Evolutionary conservation across 805 yeast species (phyloP), one percentile per base, ranked within the genome.

Genomic region (Wickerhamiella allomyrinae): DNA sequence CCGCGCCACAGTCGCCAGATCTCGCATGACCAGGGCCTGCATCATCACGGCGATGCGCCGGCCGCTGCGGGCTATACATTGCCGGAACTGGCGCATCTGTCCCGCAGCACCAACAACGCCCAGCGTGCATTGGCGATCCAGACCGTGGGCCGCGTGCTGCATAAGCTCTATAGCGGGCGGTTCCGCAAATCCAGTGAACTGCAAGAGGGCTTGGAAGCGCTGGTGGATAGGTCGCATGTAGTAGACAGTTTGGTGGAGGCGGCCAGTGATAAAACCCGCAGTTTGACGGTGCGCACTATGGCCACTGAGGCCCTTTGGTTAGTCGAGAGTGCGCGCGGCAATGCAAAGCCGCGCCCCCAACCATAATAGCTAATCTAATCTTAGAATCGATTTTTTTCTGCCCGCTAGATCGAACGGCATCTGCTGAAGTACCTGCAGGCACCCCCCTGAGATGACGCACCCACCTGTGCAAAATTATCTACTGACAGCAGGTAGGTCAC

Each of bases 61-160:
- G 76, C 77, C 36, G 66, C 87, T 41, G 94, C 97, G 0, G 99
- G 99, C 0, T 91, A 91, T 58, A 87, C 96, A 0, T 57, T 91
- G 20, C 67, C 74, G 0, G 99, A 91, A 57, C 66, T 91, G 40
- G 79, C 80, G 1, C 91, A 80, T 50, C 68, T 84, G 38, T 64
- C 86, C 4, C 68, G 95, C 48, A 83, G 95, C 2, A 73, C 79
- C 1, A 74, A 79, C 42, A 75, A 93, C 1, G 77, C 93, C 0
- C 99, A 91, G 61, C 67, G 96, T 37, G 76, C 91, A 46, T 70
- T 91, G 10, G 85, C 95, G 7, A 77, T 87, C 25, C 83, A 82
- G 56, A 82, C 91, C 7, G 52, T 86, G 34, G 99, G 99, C 3
- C 69, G 98, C 46, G 74, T 91, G 1, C 64, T 91, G 36, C 85